Percentiles rank a stretch among this genome's conserved stretches.
These are phyloP conservation scores for Kodamaea anthophila DNA, from an alignment of 1,139 yeast genomes.

Conservation along the genomic window DNA sequence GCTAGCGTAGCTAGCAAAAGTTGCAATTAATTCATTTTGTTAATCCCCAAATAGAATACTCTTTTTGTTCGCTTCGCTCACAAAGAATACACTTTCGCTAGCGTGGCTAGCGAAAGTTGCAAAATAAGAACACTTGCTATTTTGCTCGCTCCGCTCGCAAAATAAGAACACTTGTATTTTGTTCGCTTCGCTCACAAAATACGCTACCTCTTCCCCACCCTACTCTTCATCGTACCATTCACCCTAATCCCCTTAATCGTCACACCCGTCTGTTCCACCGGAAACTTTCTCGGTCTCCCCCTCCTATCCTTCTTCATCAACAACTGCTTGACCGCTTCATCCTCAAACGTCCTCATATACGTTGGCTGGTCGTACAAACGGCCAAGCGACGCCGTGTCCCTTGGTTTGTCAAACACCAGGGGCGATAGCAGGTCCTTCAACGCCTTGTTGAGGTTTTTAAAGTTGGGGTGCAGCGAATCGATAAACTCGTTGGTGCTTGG, in stretches of 20 bases:
- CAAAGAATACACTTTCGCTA: no score
- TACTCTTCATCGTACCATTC: slow-evolving; percentile 29
- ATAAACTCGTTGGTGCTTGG: slow-evolving; percentile 38
- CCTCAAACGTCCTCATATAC: slow-evolving; percentile 26
- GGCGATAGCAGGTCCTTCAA: slow-evolving; percentile 20
- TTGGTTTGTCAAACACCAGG: slow-evolving; percentile 2
- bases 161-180: neutral
- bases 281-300: slow-evolving; percentile 50
- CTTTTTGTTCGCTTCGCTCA: neutral
- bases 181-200: slow-evolving; percentile 1
- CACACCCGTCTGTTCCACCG: slow-evolving; percentile 44
- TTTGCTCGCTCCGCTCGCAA: neutral
- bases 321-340: slow-evolving; percentile 34
- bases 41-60: no score
- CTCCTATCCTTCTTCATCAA: slow-evolving; percentile 38
- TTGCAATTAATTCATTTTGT: no score
- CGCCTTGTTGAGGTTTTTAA: slow-evolving; percentile 33
- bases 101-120: no score
- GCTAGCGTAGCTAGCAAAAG: no score
- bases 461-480: slow-evolving; percentile 41
- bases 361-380: slow-evolving; percentile 26
- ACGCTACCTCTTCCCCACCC: slow-evolving; percentile 12
- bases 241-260: slow-evolving; percentile 43
- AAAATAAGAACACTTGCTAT: neutral
- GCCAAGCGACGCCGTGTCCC: slow-evolving; percentile 10